Evolutionary conservation across 495 filamentous ascomycete species (phyloP), one percentile per base, ranked within the genome.

Genomic region (Xylaria telfairii): DNA sequence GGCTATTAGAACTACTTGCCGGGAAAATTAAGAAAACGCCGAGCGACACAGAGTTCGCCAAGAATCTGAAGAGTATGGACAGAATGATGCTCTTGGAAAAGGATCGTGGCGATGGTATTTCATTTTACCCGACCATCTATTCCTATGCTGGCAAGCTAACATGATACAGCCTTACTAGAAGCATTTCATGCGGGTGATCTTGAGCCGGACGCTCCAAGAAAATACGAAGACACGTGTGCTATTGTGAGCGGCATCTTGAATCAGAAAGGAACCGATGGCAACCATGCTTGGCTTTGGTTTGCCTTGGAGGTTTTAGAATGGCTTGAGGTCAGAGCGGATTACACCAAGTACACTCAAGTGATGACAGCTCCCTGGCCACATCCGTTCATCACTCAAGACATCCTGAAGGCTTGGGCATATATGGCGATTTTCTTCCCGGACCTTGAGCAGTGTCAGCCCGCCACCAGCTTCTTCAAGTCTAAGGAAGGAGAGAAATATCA

Each of bases 181-280:
- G 73, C 74, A 44, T 86, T 82, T 74, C 84, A 85, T 61, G 71
- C 74, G 24, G 82, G 75, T 21, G 83, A 86, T 69, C 68, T 86
- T 2, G 81, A 79, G 44, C 82, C 83, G 0, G 79, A 80, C 8
- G 79, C 79, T 0, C 75, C 76, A 15, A 72, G 78, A 61, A 77
- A 77, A 39, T 81, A 80, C 65, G 32, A 69, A 0, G 79, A 83
- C 63, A 78, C 80, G 4, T 64, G 75, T 59, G 69, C 73, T 13
- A 75, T 85, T 28, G 72, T 83, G 34, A 71, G 67, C n/a, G 71
- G 73, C 13, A 68, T 78, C 69, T 73, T 79, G n/a, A 78, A 76
- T 63, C 75, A 71, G 47, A 60, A 73, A 44, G 71, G 72, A 1
- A 65, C 65, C n/a, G 47, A 47, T 34, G 69, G 56, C 32, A 69